Evolutionary conservation across 495 filamentous ascomycete species (phyloP).

Genomic region (Aspergillus asperescens): DNA sequence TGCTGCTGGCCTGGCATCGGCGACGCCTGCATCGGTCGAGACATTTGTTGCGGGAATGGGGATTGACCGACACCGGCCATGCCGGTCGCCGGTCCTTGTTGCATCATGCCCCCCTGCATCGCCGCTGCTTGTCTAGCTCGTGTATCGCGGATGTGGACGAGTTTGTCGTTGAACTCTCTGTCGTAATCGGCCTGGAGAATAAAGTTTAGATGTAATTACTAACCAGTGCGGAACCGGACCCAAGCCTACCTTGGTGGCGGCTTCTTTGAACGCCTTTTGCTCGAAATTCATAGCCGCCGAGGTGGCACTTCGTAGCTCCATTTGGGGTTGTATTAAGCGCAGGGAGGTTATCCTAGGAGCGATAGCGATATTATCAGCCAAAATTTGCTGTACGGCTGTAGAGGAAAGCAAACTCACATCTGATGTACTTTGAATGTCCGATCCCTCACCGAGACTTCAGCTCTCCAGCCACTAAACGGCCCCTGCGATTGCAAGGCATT

Average conservation of each 20-base stretch:
- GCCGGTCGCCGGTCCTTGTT: constrained; percentile 26
- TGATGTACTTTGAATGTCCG: constrained; percentile 42
- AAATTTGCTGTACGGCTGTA: not conserved
- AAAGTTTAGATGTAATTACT: not conserved
- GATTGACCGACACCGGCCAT: constrained; percentile 35
- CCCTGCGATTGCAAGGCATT: constrained; percentile 36
- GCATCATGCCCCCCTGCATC: constrained; percentile 42
- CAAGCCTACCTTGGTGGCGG: constrained; percentile 36
- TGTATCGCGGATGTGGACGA: constrained; percentile 43
- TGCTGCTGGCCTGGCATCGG: constrained; percentile 43
- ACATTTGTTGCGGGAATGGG: constrained; percentile 49
- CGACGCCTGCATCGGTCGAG: constrained; percentile 49
- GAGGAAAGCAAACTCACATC: constrained; percentile 34
- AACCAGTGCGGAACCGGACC: not conserved
- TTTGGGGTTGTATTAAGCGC: constrained; percentile 46
- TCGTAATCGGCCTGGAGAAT: constrained; percentile 41
- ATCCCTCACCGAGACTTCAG: constrained; percentile 35
- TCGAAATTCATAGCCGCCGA: constrained; percentile 47
- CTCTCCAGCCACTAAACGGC: constrained; percentile 43
- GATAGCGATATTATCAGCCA: not conserved
- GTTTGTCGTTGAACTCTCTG: constrained; percentile 44
- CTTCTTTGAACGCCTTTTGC: constrained; percentile 41
- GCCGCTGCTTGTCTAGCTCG: constrained; percentile 43
- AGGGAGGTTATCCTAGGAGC: constrained; percentile 43
- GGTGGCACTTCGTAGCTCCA: constrained; percentile 35